A percentile compares a stretch with the other conserved stretches of the same genome.
phyloP scores from a whole-genome alignment of 1,284 basidiomycete genomes.

The Fistulina hepatica region DNA sequence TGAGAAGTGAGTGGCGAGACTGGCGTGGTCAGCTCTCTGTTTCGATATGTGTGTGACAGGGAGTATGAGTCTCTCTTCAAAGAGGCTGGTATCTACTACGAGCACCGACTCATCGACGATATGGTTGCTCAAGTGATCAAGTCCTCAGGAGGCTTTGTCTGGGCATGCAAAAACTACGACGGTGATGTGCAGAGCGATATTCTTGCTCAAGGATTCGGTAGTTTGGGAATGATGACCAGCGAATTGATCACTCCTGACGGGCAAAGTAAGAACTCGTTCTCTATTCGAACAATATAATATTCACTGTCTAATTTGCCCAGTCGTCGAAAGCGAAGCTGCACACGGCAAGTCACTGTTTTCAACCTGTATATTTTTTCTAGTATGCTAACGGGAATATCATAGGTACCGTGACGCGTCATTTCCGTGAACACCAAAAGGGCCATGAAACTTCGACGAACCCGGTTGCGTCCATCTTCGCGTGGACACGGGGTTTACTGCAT shows the following conservation, averaged over 20 bases:
- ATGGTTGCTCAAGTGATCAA: slow-evolving; percentile 99
- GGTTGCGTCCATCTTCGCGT: slow-evolving; percentile 97
- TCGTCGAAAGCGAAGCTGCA: slow-evolving; percentile 92
- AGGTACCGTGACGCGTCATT: slow-evolving; percentile 88
- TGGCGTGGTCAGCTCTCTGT: neutral
- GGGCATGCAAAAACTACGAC: slow-evolving; percentile 98
- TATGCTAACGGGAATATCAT: slow-evolving; percentile 8
- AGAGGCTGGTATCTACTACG: slow-evolving; percentile 83
- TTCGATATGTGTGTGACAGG: slow-evolving; percentile 21
- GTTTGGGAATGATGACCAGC: slow-evolving; percentile 94
- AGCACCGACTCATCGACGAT: slow-evolving; percentile 88
- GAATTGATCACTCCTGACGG: slow-evolving; percentile 97
- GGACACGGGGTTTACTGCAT: slow-evolving; percentile 92
- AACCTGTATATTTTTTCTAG: neutral
- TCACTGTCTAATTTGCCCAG: too few species aligned
- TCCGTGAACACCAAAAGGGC: slow-evolving; percentile 94
- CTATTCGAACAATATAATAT: too few species aligned
- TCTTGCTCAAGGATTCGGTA: slow-evolving; percentile 90
- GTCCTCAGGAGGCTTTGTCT: slow-evolving; percentile 92
- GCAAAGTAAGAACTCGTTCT: too few species aligned
- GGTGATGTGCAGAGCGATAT: slow-evolving; percentile 91
- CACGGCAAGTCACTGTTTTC: slow-evolving; percentile 45
- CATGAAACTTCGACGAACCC: slow-evolving; percentile 96
- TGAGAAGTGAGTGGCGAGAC: slow-evolving; percentile 39
- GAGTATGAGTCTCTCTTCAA: slow-evolving; percentile 83